phyloP scores from a whole-genome alignment of 768 basidiomycete genomes.

The Mycena maculata region DNA sequence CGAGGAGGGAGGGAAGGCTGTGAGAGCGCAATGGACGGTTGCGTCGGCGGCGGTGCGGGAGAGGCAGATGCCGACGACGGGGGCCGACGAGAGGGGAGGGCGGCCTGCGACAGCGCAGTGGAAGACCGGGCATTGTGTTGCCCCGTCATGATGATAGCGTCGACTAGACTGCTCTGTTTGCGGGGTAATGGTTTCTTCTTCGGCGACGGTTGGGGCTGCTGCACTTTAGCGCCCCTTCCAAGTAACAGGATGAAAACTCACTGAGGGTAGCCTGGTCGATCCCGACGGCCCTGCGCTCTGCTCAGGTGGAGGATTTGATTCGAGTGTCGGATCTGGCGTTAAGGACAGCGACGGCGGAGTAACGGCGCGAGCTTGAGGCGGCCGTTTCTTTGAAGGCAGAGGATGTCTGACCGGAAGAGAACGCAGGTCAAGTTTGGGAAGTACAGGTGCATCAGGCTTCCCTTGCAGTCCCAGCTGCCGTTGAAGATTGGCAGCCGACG shows the following conservation, averaged over 20 bases:
- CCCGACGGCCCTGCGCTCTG: not conserved
- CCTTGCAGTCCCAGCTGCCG: conserved; percentile 4
- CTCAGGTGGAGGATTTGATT: too few relatives aligned
- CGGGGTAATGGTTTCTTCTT: not conserved
- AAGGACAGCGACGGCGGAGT: not conserved
- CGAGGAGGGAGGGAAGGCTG: not conserved
- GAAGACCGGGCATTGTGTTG: conserved; percentile 10
- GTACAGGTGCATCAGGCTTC: not conserved
- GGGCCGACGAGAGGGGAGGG: not conserved
- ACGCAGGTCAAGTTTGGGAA: conserved; percentile 22
- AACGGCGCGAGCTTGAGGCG: not conserved
- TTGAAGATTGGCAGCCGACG: conserved; percentile 3
- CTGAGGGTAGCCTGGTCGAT: not conserved
- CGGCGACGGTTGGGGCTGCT: not conserved
- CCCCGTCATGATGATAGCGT: conserved; percentile 21
- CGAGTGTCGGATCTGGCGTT: too few relatives aligned
- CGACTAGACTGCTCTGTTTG: conserved; percentile 16
- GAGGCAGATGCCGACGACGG: not conserved
- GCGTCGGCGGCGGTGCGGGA: too few relatives aligned
- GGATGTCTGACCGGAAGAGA: not conserved
- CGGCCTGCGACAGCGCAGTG: not conserved
- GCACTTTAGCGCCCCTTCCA: not conserved
- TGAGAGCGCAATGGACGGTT: too few relatives aligned
- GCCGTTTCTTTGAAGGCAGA: conserved; percentile 5
- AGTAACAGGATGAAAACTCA: not conserved